A percentile compares a stretch with the other conserved stretches of the same genome.
Conservation (phyloP, 2,329 filamentous ascomycete species). For the Claviceps spartinae region DNA sequence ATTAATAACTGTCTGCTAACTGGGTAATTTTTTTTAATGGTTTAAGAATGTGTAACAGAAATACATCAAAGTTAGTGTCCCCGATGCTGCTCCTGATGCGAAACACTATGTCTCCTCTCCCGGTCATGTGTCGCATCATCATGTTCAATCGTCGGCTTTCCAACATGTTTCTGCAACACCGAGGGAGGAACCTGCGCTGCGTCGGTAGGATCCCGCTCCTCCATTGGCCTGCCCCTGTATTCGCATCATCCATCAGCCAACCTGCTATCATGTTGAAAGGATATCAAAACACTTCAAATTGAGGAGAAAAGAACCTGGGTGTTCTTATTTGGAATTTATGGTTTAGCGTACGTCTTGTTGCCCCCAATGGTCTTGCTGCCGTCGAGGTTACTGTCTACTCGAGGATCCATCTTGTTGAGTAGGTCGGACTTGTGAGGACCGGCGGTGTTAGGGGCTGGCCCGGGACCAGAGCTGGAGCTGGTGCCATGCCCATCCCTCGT, state of each 20-base stretch:
- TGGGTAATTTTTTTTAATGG: no score
- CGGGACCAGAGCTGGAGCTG: conserved; percentile 11
- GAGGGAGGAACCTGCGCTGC: conserved; percentile 45
- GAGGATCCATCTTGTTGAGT: conserved; percentile 41
- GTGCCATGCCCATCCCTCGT: conserved; percentile 5
- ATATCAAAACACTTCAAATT: background rate
- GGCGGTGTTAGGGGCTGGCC: conserved; percentile 21
- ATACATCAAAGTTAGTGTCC: conserved; percentile 26
- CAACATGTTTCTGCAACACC: conserved; percentile 32
- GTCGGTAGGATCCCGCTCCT: conserved; percentile 35
- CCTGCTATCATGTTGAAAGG: background rate
- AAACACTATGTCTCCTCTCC: conserved; percentile 31
- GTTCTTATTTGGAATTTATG: conserved; percentile 16
- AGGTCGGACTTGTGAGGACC: conserved; percentile 36
- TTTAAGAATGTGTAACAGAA: no score
- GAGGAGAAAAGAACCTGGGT: background rate
- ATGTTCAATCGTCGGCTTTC: conserved; percentile 31
- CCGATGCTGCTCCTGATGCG: conserved; percentile 34
- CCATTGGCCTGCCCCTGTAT: background rate
- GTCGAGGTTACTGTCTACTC: conserved; percentile 42
- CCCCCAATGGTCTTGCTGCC: conserved; percentile 39
- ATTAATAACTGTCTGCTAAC: no score
- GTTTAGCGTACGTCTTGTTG: conserved; percentile 31
- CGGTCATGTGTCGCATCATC: conserved; percentile 29
- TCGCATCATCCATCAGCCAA: background rate